These are phyloP conservation scores for Diutina siamensis DNA, from an alignment of 1,139 yeast species.

Conservation along the genomic window DNA sequence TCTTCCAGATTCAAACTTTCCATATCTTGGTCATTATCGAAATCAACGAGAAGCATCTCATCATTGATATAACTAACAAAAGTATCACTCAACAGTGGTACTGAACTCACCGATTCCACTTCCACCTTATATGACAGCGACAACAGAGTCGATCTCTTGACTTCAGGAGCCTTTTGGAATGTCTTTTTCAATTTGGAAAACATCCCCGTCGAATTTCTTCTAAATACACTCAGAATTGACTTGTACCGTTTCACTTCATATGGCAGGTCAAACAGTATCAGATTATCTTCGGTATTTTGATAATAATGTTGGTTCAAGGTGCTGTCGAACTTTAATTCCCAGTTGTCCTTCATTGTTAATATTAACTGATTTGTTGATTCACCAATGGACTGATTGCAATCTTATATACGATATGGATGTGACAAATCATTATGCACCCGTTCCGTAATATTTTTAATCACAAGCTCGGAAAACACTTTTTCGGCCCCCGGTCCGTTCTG, in stretches of 20 bases:
- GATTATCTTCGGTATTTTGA: slow-evolving; percentile 19
- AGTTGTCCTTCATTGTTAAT: slow-evolving; percentile 7
- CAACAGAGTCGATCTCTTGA: too few species aligned
- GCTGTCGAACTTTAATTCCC: slow-evolving; percentile 20
- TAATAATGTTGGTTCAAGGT: slow-evolving; percentile 28
- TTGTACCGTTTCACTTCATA: slow-evolving; percentile 20
- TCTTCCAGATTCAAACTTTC: neutral
- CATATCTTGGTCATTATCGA: neutral
- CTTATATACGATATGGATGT: too few species aligned
- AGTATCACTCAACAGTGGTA: neutral
- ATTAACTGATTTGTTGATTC: neutral
- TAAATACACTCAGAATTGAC: neutral
- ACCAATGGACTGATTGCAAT: too few species aligned
- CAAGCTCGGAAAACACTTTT: too few species aligned
- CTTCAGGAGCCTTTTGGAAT: neutral
- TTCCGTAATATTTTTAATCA: too few species aligned
- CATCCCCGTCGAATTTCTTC: neutral
- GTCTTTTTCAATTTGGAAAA: neutral
- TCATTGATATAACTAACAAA: neutral
- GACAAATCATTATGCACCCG: too few species aligned
- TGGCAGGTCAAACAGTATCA: slow-evolving; percentile 29
- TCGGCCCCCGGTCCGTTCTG: too few species aligned
- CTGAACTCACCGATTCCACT: neutral
- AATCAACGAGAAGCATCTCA: neutral
- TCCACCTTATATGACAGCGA: too few species aligned